phyloP scores from a whole-genome alignment of 768 basidiomycete genomes.

The Rhizopogon salebrosus region DNA sequence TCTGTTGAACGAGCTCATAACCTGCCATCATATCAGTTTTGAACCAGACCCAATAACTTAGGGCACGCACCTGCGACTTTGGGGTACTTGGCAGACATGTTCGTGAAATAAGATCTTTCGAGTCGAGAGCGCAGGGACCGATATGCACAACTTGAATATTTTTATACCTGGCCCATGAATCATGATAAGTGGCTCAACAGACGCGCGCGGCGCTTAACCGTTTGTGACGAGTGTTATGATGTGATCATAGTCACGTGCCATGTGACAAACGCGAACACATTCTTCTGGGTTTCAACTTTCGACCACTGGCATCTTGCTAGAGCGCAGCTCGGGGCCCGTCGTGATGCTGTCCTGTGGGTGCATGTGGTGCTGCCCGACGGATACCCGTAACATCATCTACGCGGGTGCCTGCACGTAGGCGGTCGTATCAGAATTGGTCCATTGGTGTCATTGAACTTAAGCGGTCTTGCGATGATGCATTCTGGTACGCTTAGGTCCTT shows the following conservation, averaged over 20 bases:
- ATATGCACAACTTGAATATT: background rate
- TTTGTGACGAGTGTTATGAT: slow-evolving; percentile 21
- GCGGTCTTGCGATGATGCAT: no score
- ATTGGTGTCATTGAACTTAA: no score
- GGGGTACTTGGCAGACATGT: slow-evolving; percentile 25
- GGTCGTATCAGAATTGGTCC: no score
- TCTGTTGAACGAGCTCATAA: slow-evolving; percentile 64
- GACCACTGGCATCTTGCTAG: no score
- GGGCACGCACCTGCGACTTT: slow-evolving; percentile 22
- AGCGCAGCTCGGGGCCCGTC: background rate
- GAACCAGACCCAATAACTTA: background rate
- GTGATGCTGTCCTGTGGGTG: background rate
- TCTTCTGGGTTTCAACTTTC: no score
- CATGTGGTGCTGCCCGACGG: no score
- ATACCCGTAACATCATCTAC: no score
- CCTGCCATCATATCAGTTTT: slow-evolving; percentile 35
- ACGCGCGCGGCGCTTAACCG: background rate
- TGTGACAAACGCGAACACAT: slow-evolving; percentile 1
- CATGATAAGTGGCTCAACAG: slow-evolving; percentile 8
- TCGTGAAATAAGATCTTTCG: background rate
- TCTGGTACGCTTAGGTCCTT: no score
- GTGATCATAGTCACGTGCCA: slow-evolving; percentile 17
- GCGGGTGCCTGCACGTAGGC: no score
- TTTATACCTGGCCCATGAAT: slow-evolving; percentile 3
- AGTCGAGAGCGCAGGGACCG: background rate